Conservation (phyloP, 306 rosid species). For the Rosa rugosa region DNA sequence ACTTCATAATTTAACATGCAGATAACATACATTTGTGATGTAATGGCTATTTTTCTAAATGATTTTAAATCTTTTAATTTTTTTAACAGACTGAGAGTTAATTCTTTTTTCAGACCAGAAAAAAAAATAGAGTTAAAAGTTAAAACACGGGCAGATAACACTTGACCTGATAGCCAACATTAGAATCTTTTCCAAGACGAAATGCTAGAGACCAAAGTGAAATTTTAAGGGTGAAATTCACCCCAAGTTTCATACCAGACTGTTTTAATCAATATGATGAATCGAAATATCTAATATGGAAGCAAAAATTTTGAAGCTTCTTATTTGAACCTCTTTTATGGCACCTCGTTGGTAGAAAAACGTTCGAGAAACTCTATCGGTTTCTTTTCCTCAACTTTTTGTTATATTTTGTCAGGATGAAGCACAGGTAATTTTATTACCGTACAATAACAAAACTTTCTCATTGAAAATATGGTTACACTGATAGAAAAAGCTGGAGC, state of each 20-base stretch:
- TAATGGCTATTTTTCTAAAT: too few relatives aligned
- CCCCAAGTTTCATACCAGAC: too few relatives aligned
- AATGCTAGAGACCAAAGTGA: background rate
- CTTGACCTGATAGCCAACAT: background rate
- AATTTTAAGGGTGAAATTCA: too few relatives aligned
- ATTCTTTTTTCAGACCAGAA: too few relatives aligned
- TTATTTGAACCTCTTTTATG: too few relatives aligned
- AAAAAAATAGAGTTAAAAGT: too few relatives aligned
- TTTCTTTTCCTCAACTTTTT: background rate
- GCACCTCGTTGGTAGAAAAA: too few relatives aligned
- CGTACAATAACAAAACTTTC: background rate
- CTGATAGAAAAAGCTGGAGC: background rate
- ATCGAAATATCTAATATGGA: background rate
- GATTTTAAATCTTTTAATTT: too few relatives aligned
- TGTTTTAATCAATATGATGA: too few relatives aligned
- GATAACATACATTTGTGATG: too few relatives aligned
- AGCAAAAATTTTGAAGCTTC: background rate
- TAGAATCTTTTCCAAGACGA: background rate
- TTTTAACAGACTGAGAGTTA: too few relatives aligned
- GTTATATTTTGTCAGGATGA: background rate
- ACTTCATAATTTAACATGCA: too few relatives aligned
- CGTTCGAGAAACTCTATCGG: background rate
- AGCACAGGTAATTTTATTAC: background rate
- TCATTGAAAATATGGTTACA: background rate
- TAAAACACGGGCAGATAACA: background rate